phyloP scores from a whole-genome alignment of 1,139 yeast genomes.

The Geotrichum histeridarum region DNA sequence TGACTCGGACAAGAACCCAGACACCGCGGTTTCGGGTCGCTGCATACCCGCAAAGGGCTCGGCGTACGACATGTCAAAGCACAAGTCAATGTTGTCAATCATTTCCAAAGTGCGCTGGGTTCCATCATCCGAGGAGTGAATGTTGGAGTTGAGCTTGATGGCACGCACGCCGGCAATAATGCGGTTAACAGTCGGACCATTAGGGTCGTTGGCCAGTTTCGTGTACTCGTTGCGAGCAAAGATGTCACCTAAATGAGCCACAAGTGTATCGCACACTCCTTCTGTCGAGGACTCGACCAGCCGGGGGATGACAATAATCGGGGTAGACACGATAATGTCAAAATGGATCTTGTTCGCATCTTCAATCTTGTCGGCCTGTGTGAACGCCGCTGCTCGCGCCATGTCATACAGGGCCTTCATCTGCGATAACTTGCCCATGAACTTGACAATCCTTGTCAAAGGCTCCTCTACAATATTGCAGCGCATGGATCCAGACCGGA shows the following conservation, averaged over 20 bases:
- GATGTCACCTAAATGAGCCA: conserved; percentile 77
- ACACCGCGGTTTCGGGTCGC: conserved; percentile 50
- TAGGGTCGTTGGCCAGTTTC: conserved; percentile 28
- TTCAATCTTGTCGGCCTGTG: conserved; percentile 61
- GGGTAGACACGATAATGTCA: conserved; percentile 72
- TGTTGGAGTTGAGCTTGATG: conserved; percentile 56
- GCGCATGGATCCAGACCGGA: conserved; percentile 68
- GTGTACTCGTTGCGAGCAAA: conserved; percentile 61
- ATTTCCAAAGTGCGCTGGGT: conserved; percentile 54
- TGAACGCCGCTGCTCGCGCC: conserved; percentile 80
- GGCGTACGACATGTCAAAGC: conserved; percentile 55
- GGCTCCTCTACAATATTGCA: conserved; percentile 80
- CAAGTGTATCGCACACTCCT: conserved; percentile 50
- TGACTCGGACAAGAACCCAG: conserved; percentile 62
- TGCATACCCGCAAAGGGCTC: conserved; percentile 36
- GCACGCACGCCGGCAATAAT: conserved; percentile 70
- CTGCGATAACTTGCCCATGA: conserved; percentile 65
- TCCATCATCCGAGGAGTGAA: conserved; percentile 47
- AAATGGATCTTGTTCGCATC: conserved; percentile 60
- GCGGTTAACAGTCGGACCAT: conserved; percentile 40
- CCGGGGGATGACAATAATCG: conserved; percentile 74
- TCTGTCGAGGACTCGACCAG: conserved; percentile 25
- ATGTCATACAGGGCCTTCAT: conserved; percentile 84
- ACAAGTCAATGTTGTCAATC: conserved; percentile 62
- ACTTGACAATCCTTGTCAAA: conserved; percentile 58